Percentiles rank a stretch among this genome's conserved stretches.
Conservation (phyloP, 805 yeast species). For the Ogataea sp. region DNA sequence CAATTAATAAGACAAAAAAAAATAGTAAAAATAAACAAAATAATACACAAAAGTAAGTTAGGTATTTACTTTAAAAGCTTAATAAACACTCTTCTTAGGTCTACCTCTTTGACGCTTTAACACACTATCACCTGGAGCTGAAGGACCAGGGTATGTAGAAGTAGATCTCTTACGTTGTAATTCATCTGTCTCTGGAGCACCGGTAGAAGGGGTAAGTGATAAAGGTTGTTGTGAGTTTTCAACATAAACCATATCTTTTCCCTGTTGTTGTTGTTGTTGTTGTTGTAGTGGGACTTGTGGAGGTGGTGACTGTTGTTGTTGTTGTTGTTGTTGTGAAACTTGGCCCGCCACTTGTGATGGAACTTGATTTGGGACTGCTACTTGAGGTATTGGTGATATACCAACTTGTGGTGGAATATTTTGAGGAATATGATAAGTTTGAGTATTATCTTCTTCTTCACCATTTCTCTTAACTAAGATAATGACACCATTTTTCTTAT, state of each 20-base stretch:
- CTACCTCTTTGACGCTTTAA: conserved; percentile 3
- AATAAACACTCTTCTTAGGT: conserved; percentile 1
- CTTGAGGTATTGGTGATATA: too few relatives aligned
- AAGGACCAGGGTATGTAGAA: neutral
- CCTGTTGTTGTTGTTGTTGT: too few relatives aligned
- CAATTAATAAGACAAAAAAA: too few relatives aligned
- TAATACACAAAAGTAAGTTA: neutral
- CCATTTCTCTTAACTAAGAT: neutral
- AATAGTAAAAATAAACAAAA: too few relatives aligned
- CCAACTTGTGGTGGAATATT: neutral
- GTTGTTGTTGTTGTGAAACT: too few relatives aligned
- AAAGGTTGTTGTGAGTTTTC: too few relatives aligned
- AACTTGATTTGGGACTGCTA: too few relatives aligned
- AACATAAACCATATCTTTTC: too few relatives aligned
- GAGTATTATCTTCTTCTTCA: neutral
- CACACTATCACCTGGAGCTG: neutral
- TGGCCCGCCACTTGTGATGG: too few relatives aligned
- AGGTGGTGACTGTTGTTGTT: too few relatives aligned
- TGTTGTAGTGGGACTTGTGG: too few relatives aligned
- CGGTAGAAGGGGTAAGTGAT: too few relatives aligned
- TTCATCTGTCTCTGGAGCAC: neutral
- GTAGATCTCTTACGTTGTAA: neutral
- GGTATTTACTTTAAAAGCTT: neutral
- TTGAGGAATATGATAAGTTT: conserved; percentile 1
- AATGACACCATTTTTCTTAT: conserved; percentile 23